A percentile compares a stretch with the other conserved stretches of the same genome.
These are phyloP conservation scores for Phanerodontia chrysosporium DNA, from an alignment of 768 basidiomycete species.

Conservation along the genomic window DNA sequence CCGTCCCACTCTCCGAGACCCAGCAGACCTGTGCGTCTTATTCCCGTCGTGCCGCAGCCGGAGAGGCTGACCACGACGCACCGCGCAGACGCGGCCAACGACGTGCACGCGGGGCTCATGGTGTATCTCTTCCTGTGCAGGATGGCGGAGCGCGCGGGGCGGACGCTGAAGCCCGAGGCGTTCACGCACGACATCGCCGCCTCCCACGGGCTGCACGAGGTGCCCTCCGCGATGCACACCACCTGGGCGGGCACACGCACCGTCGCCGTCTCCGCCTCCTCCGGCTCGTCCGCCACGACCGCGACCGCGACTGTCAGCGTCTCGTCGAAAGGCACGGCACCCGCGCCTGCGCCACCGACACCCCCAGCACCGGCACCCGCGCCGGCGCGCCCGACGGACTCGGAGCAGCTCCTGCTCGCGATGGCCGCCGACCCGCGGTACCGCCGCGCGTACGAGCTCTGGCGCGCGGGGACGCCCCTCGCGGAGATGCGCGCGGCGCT, in stretches of 20 bases:
- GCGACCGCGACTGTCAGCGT: too few species aligned
- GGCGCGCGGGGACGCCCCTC: conserved; percentile 35
- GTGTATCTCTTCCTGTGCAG: conserved; percentile 36
- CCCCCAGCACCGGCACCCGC: neutral
- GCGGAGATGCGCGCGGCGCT: conserved; percentile 36
- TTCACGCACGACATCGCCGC: neutral
- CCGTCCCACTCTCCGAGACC: conserved; percentile 26
- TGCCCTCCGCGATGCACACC: neutral
- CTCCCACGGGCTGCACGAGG: neutral
- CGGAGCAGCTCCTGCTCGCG: too few species aligned
- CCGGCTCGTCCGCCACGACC: too few species aligned
- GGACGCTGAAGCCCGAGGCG: neutral
- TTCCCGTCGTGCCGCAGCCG: neutral
- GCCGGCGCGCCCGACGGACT: too few species aligned
- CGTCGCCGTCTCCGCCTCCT: neutral
- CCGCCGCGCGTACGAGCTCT: conserved; percentile 42
- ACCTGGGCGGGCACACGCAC: neutral
- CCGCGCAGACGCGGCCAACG: conserved; percentile 54
- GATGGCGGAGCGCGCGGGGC: conserved; percentile 21
- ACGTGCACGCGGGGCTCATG: conserved; percentile 43
- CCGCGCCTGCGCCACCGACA: too few species aligned
- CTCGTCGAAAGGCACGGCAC: too few species aligned
- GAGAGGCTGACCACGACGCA: neutral
- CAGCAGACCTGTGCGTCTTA: conserved; percentile 36
- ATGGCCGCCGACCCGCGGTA: conserved; percentile 28